A percentile compares a stretch with the other conserved stretches of the same genome.
These are phyloP conservation scores for Pythium folliculosum DNA, from an alignment of 352 stramenopile genomes.

Conservation along the genomic window DNA sequence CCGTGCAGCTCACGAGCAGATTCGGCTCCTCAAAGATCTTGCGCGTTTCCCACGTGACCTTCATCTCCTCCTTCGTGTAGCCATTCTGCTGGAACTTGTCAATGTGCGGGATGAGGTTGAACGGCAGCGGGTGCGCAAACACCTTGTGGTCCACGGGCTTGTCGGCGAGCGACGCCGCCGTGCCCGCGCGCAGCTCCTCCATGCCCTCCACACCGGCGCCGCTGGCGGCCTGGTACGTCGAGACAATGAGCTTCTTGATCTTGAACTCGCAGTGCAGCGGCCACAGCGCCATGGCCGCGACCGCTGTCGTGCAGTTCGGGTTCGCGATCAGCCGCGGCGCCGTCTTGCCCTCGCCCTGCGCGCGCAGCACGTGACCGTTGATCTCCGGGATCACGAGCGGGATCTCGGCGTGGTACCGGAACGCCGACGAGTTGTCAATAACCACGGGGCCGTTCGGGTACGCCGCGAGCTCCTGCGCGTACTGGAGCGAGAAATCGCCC, in stretches of 20 bases:
- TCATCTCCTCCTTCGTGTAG: slow-evolving; percentile 99
- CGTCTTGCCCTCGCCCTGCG: slow-evolving; percentile 39
- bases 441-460: slow-evolving; percentile 87
- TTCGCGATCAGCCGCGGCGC: slow-evolving; percentile 96
- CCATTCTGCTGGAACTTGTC: slow-evolving; percentile 99
- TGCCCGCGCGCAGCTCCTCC: slow-evolving; percentile 94
- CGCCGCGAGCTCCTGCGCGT: slow-evolving; percentile 90
- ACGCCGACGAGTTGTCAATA: slow-evolving; percentile 99
- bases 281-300: slow-evolving; percentile 97
- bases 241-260: slow-evolving; percentile 96
- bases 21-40: slow-evolving; percentile 96
- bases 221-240: slow-evolving; percentile 94
- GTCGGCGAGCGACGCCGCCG: slow-evolving; percentile 71
- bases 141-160: slow-evolving; percentile 88
- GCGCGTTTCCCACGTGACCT: slow-evolving; percentile 97
- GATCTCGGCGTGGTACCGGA: slow-evolving; percentile 90
- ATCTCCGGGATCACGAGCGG: slow-evolving; percentile 96
- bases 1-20: slow-evolving; percentile 91
- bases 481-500: slow-evolving; percentile 96
- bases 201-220: slow-evolving; percentile 92
- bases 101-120: slow-evolving; percentile 99
- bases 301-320: slow-evolving; percentile 98
- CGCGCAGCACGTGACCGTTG: slow-evolving; percentile 87
- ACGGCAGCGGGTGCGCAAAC: slow-evolving; percentile 97
- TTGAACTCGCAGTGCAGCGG: slow-evolving; percentile 96